Conservation (phyloP, 2,329 filamentous ascomycete species). For the Xylaria sp. region DNA sequence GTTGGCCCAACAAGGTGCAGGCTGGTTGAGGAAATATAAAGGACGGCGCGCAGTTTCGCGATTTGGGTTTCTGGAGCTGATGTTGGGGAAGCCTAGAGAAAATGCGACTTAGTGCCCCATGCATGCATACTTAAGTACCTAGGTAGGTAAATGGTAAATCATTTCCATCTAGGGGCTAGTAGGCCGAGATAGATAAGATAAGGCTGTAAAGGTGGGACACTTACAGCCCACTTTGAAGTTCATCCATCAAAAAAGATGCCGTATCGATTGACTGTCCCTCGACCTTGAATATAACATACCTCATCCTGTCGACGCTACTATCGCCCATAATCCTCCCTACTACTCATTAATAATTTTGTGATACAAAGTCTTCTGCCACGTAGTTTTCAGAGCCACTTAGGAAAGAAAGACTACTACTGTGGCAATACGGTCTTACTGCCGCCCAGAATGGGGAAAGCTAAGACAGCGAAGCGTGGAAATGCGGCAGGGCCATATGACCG, state of each 20-base stretch:
- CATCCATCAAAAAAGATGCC: conserved; percentile 30
- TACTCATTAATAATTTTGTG: background rate
- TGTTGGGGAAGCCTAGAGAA: conserved; percentile 2
- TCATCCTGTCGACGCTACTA: background rate
- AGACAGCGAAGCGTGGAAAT: conserved; percentile 52
- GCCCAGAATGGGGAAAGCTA: conserved; percentile 54
- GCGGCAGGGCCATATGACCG: conserved; percentile 57
- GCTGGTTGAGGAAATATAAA: conserved; percentile 1
- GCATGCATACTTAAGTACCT: background rate
- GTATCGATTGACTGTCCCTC: conserved; percentile 23
- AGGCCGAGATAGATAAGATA: conserved; percentile 35
- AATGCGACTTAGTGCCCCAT: background rate
- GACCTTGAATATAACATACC: conserved; percentile 21
- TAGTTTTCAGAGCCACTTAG: background rate
- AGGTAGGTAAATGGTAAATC: too few species aligned
- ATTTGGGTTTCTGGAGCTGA: conserved; percentile 1
- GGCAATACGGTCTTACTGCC: conserved; percentile 33
- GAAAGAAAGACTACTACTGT: background rate
- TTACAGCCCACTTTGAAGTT: conserved; percentile 23
- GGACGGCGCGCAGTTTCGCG: background rate
- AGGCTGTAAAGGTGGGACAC: conserved; percentile 10
- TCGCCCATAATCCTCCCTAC: background rate
- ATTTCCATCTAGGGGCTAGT: background rate
- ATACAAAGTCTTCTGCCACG: background rate
- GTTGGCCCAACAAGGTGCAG: background rate